These are phyloP conservation scores for Yamadazyma phyllophila DNA, from an alignment of 805 yeast species.

Conservation along the genomic window DNA sequence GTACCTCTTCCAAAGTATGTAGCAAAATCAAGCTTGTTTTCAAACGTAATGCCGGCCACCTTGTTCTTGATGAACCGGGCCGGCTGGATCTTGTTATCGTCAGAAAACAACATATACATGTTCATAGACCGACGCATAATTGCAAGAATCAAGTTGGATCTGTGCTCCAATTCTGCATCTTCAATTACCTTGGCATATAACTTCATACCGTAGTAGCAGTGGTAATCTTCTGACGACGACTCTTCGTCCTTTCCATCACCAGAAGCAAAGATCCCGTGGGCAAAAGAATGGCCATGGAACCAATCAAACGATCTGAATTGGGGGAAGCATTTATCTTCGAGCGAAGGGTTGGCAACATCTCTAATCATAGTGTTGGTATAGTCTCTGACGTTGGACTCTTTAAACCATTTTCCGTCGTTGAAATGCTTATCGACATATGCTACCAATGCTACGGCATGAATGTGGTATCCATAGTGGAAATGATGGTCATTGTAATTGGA, in stretches of 20 bases:
- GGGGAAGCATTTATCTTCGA: conserved; percentile 57
- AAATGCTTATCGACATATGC: conserved; percentile 50
- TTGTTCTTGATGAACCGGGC: conserved; percentile 54
- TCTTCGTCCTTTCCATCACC: conserved; percentile 81
- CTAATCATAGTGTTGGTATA: conserved; percentile 62
- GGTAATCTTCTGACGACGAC: conserved; percentile 72
- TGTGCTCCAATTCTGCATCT: conserved; percentile 49
- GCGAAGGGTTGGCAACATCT: conserved; percentile 63
- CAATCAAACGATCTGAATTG: conserved; percentile 69
- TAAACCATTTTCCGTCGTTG: conserved; percentile 28
- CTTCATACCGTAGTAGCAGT: conserved; percentile 66
- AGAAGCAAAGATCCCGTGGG: conserved; percentile 65
- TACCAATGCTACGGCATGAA: conserved; percentile 66
- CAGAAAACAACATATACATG: conserved; percentile 52
- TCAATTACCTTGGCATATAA: conserved; percentile 59
- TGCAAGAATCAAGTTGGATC: conserved; percentile 62
- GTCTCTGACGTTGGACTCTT: conserved; percentile 31
- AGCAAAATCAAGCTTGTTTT: conserved; percentile 69
- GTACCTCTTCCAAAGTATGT: conserved; percentile 73
- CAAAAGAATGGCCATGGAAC: conserved; percentile 79
- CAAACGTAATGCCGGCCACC: conserved; percentile 73
- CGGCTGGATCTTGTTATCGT: conserved; percentile 58
- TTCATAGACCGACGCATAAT: conserved; percentile 54
- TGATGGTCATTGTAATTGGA: conserved; percentile 34
- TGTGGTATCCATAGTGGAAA: conserved; percentile 49